phyloP scores from a whole-genome alignment of 371 early-diverging fungal species.

The Gilbertella persicaria region DNA sequence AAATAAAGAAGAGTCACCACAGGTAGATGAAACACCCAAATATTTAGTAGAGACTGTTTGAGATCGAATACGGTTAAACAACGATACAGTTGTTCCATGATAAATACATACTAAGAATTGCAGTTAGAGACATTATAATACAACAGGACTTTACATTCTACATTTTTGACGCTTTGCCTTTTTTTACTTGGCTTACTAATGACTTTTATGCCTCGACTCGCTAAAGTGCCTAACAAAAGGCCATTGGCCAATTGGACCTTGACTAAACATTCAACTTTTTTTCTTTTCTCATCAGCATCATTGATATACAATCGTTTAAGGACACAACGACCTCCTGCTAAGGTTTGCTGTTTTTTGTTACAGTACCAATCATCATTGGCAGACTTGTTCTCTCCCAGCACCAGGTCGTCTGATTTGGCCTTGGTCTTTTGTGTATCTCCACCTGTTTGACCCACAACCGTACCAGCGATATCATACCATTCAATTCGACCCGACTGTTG shows the following conservation, averaged over 20 bases:
- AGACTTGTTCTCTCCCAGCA: slow-evolving; percentile 20
- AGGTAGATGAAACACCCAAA: slow-evolving; percentile 60
- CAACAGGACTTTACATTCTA: slow-evolving; percentile 56
- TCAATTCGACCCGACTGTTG: slow-evolving; percentile 45
- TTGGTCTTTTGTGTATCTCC: slow-evolving; percentile 7
- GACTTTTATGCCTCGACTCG: slow-evolving; percentile 73
- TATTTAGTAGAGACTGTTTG: slow-evolving; percentile 89
- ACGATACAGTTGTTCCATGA: slow-evolving; percentile 78
- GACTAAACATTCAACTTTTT: slow-evolving; percentile 69
- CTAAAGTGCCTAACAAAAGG: slow-evolving; percentile 59
- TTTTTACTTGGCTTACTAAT: slow-evolving; percentile 81
- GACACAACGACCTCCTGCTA: slow-evolving; percentile 63
- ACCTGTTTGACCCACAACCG: slow-evolving; percentile 35
- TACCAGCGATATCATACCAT: slow-evolving; percentile 39
- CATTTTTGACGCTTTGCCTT: slow-evolving; percentile 75
- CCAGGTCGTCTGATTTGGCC: not conserved
- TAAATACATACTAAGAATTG: slow-evolving; percentile 65
- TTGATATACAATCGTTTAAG: slow-evolving; percentile 75
- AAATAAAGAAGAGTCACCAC: slow-evolving; percentile 32
- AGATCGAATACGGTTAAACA: slow-evolving; percentile 86
- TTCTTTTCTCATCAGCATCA: slow-evolving; percentile 76
- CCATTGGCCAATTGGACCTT: slow-evolving; percentile 64
- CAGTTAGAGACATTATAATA: slow-evolving; percentile 40
- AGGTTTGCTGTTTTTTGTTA: slow-evolving; percentile 21
- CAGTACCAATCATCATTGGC: slow-evolving; percentile 32